A percentile compares a stretch with the other conserved stretches of the same genome.
These are phyloP conservation scores for Raphanus raphanistrum DNA, from an alignment of 345 rosid species.

Conservation along the genomic window DNA sequence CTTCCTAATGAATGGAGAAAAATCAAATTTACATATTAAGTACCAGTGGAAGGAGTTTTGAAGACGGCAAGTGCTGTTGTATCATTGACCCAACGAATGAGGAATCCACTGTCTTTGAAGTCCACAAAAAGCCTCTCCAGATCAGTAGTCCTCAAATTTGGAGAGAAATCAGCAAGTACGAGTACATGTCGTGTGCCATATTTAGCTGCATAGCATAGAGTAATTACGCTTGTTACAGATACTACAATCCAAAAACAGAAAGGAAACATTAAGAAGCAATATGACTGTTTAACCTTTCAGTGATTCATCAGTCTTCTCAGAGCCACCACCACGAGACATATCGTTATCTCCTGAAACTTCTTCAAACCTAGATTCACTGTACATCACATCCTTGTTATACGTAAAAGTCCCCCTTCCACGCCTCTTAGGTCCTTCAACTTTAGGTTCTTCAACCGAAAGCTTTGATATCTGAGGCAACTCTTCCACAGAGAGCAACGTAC, in stretches of 20 bases:
- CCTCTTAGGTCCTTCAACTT: conserved; percentile 60
- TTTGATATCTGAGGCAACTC: conserved; percentile 60
- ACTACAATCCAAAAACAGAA: no score
- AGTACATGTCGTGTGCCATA: conserved; percentile 86
- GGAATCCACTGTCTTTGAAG: conserved; percentile 56
- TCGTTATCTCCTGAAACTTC: conserved; percentile 53
- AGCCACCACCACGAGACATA: conserved; percentile 18
- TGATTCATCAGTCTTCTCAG: conserved; percentile 45
- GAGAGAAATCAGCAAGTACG: conserved; percentile 73
- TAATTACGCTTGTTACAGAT: no score
- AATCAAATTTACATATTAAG: background rate
- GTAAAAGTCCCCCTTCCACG: conserved; percentile 93
- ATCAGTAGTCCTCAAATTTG: conserved; percentile 71
- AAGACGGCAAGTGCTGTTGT: conserved; percentile 90
- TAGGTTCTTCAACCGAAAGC: conserved; percentile 56
- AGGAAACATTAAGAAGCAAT: background rate
- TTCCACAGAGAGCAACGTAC: conserved; percentile 54
- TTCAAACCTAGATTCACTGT: conserved; percentile 51
- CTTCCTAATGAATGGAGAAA: background rate
- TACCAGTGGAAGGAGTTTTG: conserved; percentile 63
- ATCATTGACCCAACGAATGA: conserved; percentile 91
- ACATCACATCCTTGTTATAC: conserved; percentile 55
- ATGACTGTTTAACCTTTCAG: conserved; percentile 23
- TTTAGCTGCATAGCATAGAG: conserved; percentile 49
- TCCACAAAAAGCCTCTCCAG: conserved; percentile 74